Evolutionary conservation across 257 asterid species (phyloP).

Genomic region (Solanum medicagineum): DNA sequence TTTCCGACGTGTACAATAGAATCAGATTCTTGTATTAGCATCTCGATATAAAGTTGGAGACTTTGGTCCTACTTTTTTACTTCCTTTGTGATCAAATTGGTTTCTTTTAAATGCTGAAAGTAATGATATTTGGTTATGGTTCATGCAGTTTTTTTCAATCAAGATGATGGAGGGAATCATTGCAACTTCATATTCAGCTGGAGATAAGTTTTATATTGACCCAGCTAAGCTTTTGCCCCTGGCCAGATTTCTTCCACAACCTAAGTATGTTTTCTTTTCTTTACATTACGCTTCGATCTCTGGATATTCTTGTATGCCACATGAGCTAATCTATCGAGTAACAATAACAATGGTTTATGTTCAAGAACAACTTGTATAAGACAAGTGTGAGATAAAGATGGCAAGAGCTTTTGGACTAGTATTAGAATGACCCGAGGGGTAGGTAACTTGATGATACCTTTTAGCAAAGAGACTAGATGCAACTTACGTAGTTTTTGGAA

Average conservation of each 20-base stretch:
- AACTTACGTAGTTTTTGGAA: not conserved
- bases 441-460: not conserved
- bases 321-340: not conserved
- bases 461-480: not conserved
- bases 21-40: not conserved
- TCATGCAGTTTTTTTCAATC: slow-evolving; percentile 51
- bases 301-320: not conserved
- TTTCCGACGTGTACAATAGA: not conserved
- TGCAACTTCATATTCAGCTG: slow-evolving; percentile 67
- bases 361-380: not conserved
- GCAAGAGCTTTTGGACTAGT: not conserved
- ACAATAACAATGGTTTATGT: not conserved
- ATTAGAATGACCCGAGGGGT: not conserved
- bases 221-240: slow-evolving; percentile 88
- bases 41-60: not conserved
- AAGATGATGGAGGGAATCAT: slow-evolving; percentile 92
- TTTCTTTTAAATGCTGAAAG: not conserved
- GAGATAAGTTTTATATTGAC: slow-evolving; percentile 90
- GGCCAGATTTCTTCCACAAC: slow-evolving; percentile 67
- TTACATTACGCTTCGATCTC: not conserved
- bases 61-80: not conserved
- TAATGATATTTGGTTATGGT: not conserved
- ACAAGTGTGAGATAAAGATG: not conserved
- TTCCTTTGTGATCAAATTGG: not conserved
- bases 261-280: slow-evolving; percentile 41